These are phyloP conservation scores for Microbotryomycetes sp. DNA, from an alignment of 1,284 basidiomycete genomes.

Conservation along the genomic window DNA sequence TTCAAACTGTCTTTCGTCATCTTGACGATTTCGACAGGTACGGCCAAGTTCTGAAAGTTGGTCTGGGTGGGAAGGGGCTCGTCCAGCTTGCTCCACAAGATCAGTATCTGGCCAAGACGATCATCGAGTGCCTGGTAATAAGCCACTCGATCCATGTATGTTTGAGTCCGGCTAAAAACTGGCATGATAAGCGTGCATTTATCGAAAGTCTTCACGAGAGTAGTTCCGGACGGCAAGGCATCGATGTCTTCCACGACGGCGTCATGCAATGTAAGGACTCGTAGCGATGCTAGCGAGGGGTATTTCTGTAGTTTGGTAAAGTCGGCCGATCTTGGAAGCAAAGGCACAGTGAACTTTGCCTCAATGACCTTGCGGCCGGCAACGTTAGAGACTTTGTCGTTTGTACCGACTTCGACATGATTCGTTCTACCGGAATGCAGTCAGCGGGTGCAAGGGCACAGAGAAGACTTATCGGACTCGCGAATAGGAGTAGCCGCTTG, in stretches of 20 bases:
- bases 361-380: too few species aligned
- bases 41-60: not conserved
- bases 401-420: not conserved
- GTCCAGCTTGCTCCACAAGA: constrained; percentile 9
- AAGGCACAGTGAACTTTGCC: constrained; percentile 4
- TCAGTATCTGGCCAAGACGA: constrained; percentile 6
- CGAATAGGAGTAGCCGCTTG: not conserved
- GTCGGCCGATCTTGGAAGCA: constrained; percentile 1
- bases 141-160: constrained; percentile 1
- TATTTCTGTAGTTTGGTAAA: not conserved
- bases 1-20: too few species aligned
- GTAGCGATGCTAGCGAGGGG: not conserved
- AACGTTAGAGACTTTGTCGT: not conserved
- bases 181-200: constrained; percentile 14
- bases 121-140: constrained; percentile 1
- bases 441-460: too few species aligned
- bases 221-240: not conserved
- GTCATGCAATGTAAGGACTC: not conserved
- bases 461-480: too few species aligned
- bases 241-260: not conserved
- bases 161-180: not conserved
- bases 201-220: constrained; percentile 3
- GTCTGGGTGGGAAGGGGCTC: not conserved
- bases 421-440: too few species aligned
- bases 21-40: constrained; percentile 5